These are phyloP conservation scores for Phytophthora citrophthora DNA, from an alignment of 352 stramenopile species.

Conservation along the genomic window DNA sequence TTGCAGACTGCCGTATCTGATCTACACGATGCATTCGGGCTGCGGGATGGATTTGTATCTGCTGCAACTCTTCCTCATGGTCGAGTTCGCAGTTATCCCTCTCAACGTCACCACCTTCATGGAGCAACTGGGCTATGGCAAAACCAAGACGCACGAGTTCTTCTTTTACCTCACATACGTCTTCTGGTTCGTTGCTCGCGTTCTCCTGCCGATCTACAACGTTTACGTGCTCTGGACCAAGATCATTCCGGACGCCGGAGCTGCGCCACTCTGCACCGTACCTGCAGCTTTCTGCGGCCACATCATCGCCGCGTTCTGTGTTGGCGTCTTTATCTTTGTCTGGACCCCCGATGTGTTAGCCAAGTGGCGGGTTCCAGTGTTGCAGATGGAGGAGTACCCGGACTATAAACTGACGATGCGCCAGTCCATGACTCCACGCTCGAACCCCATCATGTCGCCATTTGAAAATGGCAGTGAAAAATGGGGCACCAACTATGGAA, in stretches of 20 bases:
- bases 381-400: conserved; percentile 76
- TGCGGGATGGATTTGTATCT: conserved; percentile 82
- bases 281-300: conserved; percentile 77
- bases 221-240: conserved; percentile 80
- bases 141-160: conserved; percentile 57
- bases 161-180: conserved; percentile 84
- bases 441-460: conserved; percentile 56
- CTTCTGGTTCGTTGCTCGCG: conserved; percentile 77
- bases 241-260: conserved; percentile 59
- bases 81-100: conserved; percentile 85
- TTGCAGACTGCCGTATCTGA: conserved; percentile 75
- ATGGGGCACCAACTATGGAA: conserved; percentile 45
- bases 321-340: conserved; percentile 84
- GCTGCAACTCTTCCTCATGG: conserved; percentile 81
- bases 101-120: conserved; percentile 85
- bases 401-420: conserved; percentile 83
- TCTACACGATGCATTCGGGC: conserved; percentile 81
- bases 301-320: conserved; percentile 81
- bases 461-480: conserved; percentile 20
- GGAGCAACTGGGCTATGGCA: conserved; percentile 77
- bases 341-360: conserved; percentile 85
- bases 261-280: conserved; percentile 62
- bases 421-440: conserved; percentile 74
- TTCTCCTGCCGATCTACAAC: conserved; percentile 81
- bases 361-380: conserved; percentile 69